Base-by-base conservation (phyloP, 371 early-diverging fungal genomes). In the Apophysomyces trapeziformis region DNA sequence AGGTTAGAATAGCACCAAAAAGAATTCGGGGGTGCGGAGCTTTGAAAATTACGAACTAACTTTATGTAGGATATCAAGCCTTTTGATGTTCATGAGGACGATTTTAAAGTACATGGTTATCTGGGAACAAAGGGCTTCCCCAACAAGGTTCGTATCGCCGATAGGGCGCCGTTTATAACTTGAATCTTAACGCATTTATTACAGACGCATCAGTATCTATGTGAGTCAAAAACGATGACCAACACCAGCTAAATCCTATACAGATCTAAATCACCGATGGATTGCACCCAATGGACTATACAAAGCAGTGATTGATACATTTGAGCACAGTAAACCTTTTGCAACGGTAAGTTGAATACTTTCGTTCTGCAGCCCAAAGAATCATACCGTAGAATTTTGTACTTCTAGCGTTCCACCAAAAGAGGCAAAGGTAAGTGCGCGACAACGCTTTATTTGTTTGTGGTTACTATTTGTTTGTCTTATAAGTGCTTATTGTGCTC, bases 221-320 rank as follows among this genome's bases (percentile, higher is more conserved):
- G 83, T 73, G 74, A 67, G 67, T 50, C 26, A 26, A 18, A 18
- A 21, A 47, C 38, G n/a, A 11, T 16, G 8, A 11, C 38, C 41
- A 12, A n/a, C 45, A 11, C 13, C 12, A 46, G 11, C 37, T 58
- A 57, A 57, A 38, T n/a, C 7, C 38, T 64, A 13, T 26, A 38
- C 66, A 75, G 78, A 73, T 64, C 67, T 88, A 11, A 88, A 90
- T 66, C 73, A 80, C n/a, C 80, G 84, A 36, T 68, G 77, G 36
- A 68, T 89, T 26, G 65, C 71, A 0, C 67, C 65, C 4, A 78
- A 77, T 43, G 65, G 35, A 8, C 41, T 88, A 0, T 83, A 87
- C 64, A 74, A 73, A 18, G 46, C 65, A 0, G 72, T 87, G 8
- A 67, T 75, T 8, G 74, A 75, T 32, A n/a, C 77, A 7, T 80